Conservation (phyloP, 1,284 basidiomycete genomes). For the Exsudoporus floridanus region DNA sequence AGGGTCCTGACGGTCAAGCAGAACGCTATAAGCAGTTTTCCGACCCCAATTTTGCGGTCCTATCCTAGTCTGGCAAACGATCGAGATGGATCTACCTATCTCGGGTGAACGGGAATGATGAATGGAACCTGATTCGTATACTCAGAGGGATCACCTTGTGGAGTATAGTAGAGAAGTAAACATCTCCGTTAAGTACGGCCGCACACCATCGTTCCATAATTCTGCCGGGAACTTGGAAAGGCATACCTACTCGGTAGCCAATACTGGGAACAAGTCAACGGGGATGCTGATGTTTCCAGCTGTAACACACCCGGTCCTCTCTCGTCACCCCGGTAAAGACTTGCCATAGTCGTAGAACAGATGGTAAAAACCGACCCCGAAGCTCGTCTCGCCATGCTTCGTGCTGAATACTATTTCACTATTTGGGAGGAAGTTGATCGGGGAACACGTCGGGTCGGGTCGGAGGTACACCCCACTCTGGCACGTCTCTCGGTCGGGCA, state of each 20-base stretch:
- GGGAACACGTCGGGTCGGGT: constrained; percentile 34
- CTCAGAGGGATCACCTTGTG: neutral
- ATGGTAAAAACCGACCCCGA: neutral
- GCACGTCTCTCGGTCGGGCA: constrained; percentile 75
- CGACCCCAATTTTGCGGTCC: too few relatives aligned
- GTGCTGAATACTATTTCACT: neutral
- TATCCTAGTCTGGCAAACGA: too few relatives aligned
- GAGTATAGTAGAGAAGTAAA: neutral
- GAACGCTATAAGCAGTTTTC: too few relatives aligned
- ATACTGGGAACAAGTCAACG: neutral
- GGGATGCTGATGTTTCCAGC: neutral
- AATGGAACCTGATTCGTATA: neutral
- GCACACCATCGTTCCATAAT: neutral
- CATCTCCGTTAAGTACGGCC: neutral
- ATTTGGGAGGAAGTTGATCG: constrained; percentile 18
- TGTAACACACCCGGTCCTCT: neutral
- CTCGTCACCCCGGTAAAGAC: neutral
- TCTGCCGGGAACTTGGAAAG: neutral
- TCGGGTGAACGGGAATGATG: neutral
- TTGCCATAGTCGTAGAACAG: neutral
- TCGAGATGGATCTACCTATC: too few relatives aligned
- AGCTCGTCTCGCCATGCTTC: neutral
- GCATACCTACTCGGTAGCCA: neutral
- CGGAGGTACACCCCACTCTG: constrained; percentile 88
- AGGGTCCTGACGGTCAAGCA: too few relatives aligned